Conservation (phyloP, 176 grass and related monocot species). For the Thalia dealbata region DNA sequence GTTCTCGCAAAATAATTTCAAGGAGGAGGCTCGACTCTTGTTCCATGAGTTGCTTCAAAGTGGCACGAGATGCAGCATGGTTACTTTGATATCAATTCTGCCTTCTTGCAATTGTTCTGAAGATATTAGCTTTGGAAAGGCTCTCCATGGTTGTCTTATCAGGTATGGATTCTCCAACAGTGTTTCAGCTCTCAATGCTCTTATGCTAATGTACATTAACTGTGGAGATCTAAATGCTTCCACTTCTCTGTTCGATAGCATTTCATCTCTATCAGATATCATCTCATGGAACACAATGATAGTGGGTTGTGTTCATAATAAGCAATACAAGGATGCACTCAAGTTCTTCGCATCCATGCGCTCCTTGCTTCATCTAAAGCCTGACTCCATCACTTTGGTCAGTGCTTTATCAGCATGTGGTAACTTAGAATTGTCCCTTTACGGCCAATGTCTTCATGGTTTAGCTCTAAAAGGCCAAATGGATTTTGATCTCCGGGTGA, state of each 20-base stretch:
- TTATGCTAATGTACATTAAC: conserved; percentile 76
- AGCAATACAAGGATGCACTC: conserved; percentile 40
- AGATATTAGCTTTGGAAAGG: conserved; percentile 53
- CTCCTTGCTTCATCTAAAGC: conserved; percentile 33
- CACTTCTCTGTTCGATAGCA: conserved; percentile 28
- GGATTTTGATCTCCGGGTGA: conserved; percentile 42
- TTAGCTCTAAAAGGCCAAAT: conserved; percentile 37
- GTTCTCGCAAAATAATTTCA: conserved; percentile 30
- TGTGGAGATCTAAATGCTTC: conserved; percentile 32
- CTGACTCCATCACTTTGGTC: conserved; percentile 56
- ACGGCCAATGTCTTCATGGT: conserved; percentile 48
- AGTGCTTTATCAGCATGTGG: conserved; percentile 61
- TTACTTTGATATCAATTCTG: conserved; percentile 56
- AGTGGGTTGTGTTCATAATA: conserved; percentile 50
- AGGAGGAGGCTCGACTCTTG: conserved; percentile 28
- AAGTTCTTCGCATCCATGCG: conserved; percentile 50
- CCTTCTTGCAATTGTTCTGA: conserved; percentile 38
- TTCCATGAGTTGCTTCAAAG: conserved; percentile 43
- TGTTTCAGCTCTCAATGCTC: conserved; percentile 49
- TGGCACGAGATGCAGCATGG: conserved; percentile 29
- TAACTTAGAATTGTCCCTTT: conserved; percentile 31
- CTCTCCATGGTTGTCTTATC: conserved; percentile 42
- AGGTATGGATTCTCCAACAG: conserved; percentile 34
- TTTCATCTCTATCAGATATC: conserved; percentile 41
- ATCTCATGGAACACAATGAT: conserved; percentile 87